These are phyloP conservation scores for Teunomyces barrocoloradensis DNA, from an alignment of 805 yeast genomes.

Conservation along the genomic window DNA sequence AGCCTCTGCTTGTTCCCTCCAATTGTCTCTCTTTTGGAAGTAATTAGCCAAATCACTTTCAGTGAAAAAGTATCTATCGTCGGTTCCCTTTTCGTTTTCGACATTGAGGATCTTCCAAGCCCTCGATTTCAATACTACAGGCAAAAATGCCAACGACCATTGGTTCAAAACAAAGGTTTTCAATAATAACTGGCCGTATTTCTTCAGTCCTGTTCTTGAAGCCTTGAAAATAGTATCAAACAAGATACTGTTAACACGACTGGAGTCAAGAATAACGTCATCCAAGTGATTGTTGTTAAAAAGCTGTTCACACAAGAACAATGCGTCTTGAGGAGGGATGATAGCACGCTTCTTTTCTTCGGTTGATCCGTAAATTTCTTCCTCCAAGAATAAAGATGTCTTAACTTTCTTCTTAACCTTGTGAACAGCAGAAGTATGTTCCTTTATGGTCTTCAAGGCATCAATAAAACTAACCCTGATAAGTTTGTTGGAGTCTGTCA, in stretches of 20 bases:
- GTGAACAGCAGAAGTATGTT: constrained; percentile 37
- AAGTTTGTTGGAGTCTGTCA: constrained; percentile 48
- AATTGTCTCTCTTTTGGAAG: constrained; percentile 39
- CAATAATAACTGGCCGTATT: constrained; percentile 52
- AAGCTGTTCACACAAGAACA: constrained; percentile 29
- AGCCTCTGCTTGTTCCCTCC: constrained; percentile 42
- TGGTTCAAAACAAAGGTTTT: constrained; percentile 68
- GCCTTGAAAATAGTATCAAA: constrained; percentile 40
- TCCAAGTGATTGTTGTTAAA: constrained; percentile 18
- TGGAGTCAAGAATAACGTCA: constrained; percentile 29
- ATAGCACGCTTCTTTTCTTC: constrained; percentile 49
- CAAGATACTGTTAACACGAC: constrained; percentile 22
- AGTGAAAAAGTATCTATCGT: constrained; percentile 30
- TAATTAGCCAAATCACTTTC: constrained; percentile 29
- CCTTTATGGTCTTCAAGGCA: constrained; percentile 20
- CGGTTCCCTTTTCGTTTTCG: constrained; percentile 24
- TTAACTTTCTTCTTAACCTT: constrained; percentile 29
- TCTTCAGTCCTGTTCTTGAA: constrained; percentile 46
- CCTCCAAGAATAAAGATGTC: constrained; percentile 43
- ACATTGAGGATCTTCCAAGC: constrained; percentile 31
- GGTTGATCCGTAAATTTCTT: constrained; percentile 55
- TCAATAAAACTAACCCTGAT: constrained; percentile 41
- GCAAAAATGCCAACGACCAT: constrained; percentile 40
- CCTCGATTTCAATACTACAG: constrained; percentile 49
- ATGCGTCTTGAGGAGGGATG: constrained; percentile 66